phyloP scores from a whole-genome alignment of 2,329 filamentous ascomycete species.

The Scytalidium sp. region DNA sequence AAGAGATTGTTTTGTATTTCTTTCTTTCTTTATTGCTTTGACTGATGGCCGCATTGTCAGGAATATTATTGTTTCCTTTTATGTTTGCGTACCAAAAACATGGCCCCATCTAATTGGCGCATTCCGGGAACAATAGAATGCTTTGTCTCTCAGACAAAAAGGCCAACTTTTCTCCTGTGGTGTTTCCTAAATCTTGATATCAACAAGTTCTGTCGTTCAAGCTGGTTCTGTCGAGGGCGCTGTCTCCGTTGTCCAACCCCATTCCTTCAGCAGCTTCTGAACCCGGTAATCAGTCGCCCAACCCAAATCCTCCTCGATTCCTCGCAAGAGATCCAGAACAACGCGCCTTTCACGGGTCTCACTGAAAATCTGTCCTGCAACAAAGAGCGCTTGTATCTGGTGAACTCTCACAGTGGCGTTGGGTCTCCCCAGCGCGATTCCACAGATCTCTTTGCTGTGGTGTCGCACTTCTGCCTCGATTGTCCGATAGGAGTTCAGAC shows the following conservation, averaged over 20 bases:
- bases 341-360: constrained; percentile 50
- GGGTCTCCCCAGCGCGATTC: constrained; percentile 54
- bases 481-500: constrained; percentile 54
- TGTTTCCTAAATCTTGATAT: too few species aligned
- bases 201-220: constrained; percentile 4
- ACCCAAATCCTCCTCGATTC: constrained; percentile 60
- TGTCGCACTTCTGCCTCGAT: constrained; percentile 51
- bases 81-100: too few species aligned
- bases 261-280: constrained; percentile 47
- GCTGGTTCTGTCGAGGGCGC: constrained; percentile 10
- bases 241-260: constrained; percentile 27
- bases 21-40: too few species aligned
- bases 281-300: constrained; percentile 63
- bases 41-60: too few species aligned
- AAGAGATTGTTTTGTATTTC: too few species aligned
- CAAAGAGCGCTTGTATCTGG: constrained; percentile 57
- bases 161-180: too few species aligned
- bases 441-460: constrained; percentile 60
- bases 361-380: constrained; percentile 58
- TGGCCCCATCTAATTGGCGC: too few species aligned
- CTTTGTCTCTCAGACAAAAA: too few species aligned
- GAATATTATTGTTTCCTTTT: too few species aligned
- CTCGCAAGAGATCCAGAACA: constrained; percentile 52
- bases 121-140: too few species aligned
- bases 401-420: constrained; percentile 55